These are phyloP conservation scores for Boletus smithii DNA, from an alignment of 1,284 basidiomycete genomes.

Conservation along the genomic window DNA sequence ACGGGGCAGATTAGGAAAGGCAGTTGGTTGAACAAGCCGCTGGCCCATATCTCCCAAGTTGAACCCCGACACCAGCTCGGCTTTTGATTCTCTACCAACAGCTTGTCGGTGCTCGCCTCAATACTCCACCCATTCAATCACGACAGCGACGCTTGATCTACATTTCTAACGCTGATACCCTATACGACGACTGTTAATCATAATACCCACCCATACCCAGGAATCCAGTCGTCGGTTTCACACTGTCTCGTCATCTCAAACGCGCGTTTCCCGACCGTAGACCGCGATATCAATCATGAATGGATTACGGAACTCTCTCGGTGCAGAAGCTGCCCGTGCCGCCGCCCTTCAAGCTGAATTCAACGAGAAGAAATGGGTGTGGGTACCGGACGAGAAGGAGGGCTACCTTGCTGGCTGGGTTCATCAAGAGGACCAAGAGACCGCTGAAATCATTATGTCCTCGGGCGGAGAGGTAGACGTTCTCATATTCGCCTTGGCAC, in stretches of 20 bases:
- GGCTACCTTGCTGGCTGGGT: constrained; percentile 93
- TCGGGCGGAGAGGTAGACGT: constrained; percentile 67
- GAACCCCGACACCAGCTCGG: not conserved
- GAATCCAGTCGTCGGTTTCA: not conserved
- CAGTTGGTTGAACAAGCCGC: not conserved
- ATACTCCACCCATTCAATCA: not conserved
- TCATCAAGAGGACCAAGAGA: constrained; percentile 76
- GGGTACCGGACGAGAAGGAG: constrained; percentile 87
- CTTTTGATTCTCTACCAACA: not conserved
- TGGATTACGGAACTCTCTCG: constrained; percentile 53
- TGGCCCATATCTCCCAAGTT: not conserved
- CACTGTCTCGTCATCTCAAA: constrained; percentile 3
- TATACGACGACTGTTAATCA: not conserved
- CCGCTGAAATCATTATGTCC: constrained; percentile 77
- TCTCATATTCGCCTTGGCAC: constrained; percentile 15
- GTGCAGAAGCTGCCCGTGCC: constrained; percentile 67
- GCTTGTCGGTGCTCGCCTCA: not conserved
- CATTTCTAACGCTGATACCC: constrained; percentile 10
- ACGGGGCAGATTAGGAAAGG: not conserved
- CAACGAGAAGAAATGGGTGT: constrained; percentile 97
- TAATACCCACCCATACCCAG: not conserved
- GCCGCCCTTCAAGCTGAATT: constrained; percentile 93
- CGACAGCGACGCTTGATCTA: constrained; percentile 6
- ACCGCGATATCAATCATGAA: constrained; percentile 40
- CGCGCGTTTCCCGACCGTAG: constrained; percentile 15